Evolutionary conservation across 2,329 filamentous ascomycete species (phyloP).

Genomic region (Aspergillus sp.): DNA sequence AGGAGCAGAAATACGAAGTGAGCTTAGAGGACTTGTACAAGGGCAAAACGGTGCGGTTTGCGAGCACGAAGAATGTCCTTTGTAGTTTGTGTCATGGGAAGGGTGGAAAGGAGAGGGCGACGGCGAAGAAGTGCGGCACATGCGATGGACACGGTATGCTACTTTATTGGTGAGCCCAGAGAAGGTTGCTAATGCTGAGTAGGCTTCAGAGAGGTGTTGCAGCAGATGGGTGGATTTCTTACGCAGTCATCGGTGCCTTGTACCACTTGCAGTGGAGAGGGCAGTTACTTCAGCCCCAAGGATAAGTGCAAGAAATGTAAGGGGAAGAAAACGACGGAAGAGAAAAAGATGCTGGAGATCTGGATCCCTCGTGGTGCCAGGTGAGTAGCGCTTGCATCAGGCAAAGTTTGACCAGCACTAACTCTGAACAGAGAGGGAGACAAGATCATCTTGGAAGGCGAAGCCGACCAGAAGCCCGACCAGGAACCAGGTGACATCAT

Average conservation of each 20-base stretch:
- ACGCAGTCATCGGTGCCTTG: conserved; percentile 74
- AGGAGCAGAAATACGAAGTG: conserved; percentile 87
- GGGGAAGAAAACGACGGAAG: conserved; percentile 75
- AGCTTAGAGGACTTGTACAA: conserved; percentile 94
- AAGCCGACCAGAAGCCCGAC: conserved; percentile 87
- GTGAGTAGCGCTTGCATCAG: conserved; percentile 29
- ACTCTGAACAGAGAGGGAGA: conserved; percentile 59
- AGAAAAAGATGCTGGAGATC: conserved; percentile 91
- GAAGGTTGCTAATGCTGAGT: neutral
- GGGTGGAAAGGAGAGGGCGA: conserved; percentile 87
- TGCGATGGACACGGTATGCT: conserved; percentile 67
- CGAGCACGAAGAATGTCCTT: conserved; percentile 87
- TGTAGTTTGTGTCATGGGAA: conserved; percentile 81
- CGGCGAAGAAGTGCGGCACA: conserved; percentile 71
- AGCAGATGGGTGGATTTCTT: conserved; percentile 78
- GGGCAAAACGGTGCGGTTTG: conserved; percentile 95
- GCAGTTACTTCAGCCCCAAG: conserved; percentile 86
- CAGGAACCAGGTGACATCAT: conserved; percentile 88
- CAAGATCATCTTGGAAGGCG: conserved; percentile 80
- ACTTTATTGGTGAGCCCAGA: neutral
- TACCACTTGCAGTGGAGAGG: conserved; percentile 76
- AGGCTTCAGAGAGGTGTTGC: conserved; percentile 67
- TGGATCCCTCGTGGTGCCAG: conserved; percentile 85
- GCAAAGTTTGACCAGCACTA: neutral
- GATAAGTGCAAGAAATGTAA: conserved; percentile 99